Percentiles rank a stretch among this genome's conserved stretches.
These are phyloP conservation scores for Funneliformis geosporum DNA, from an alignment of 192 early-diverging fungal species.

Conservation along the genomic window DNA sequence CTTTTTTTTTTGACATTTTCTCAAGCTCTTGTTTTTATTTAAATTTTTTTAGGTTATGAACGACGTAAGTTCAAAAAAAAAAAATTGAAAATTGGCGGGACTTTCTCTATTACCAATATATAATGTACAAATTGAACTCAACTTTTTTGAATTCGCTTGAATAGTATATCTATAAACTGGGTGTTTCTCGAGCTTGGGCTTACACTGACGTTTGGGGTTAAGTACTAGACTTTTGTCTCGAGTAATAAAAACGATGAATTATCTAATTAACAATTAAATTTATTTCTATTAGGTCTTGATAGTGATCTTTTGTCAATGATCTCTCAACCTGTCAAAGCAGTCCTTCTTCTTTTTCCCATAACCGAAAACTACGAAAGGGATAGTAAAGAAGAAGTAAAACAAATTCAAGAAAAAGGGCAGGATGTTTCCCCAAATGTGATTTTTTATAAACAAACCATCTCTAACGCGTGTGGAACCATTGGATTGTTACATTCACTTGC, in stretches of 20 bases:
- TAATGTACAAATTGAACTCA: neutral
- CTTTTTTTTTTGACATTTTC: neutral
- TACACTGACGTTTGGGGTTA: conserved; percentile 84
- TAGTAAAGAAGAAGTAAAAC: conserved; percentile 49
- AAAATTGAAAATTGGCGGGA: neutral
- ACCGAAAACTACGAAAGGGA: conserved; percentile 61
- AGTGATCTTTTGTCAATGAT: conserved; percentile 78
- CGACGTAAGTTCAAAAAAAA: conserved; percentile 45
- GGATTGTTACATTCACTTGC: conserved; percentile 86
- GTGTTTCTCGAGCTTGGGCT: conserved; percentile 59
- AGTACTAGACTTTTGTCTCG: neutral
- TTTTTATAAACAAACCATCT: conserved; percentile 86
- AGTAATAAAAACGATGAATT: neutral
- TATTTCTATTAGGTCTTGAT: conserved; percentile 65
- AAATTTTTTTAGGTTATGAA: conserved; percentile 49
- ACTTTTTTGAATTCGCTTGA: conserved; percentile 22
- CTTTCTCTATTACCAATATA: neutral
- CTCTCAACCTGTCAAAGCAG: conserved; percentile 78
- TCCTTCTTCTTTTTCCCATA: conserved; percentile 87
- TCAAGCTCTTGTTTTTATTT: neutral
- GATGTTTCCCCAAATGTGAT: conserved; percentile 60
- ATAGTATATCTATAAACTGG: conserved; percentile 69
- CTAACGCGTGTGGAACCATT: conserved; percentile 95
- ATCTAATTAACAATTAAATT: neutral
- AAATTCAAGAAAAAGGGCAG: conserved; percentile 51